Evolutionary conservation across 306 rosid genomes (phyloP), one percentile per base, ranked within the genome.

Genomic region (Dryas drummondii): DNA sequence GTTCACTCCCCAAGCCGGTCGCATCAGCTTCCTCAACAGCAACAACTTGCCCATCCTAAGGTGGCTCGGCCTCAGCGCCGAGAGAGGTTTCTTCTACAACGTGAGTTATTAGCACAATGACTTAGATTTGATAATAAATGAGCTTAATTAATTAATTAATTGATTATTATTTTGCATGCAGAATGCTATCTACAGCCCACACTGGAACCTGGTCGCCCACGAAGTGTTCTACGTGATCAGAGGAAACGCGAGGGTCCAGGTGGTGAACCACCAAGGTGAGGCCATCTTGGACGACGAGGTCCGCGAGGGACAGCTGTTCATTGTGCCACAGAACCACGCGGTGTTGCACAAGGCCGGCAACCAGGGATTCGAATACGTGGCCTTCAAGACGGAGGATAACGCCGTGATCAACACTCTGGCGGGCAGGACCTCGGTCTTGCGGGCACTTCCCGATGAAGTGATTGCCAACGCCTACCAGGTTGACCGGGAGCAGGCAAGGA

Each of bases 291-390:
- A 87, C 22, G 85, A 71, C 0, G 82, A 88, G 68, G 68, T 90
- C 0, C 69, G 70, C 42, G 70, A 72, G 63, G 91, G 87, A 0
- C 90, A 84, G 47, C 52, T 70, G 9, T 66, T 88, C 22, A 69
- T 76, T 0, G 78, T 90, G 10, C 96, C 96, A 41, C 97, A 92
- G 54, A 85, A 84, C 83, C 89, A 70, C 60, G 96, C 76, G 0
- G 48, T 87, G 5, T 84, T 88, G 12, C 78, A 80, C 10, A 72
- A 56, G n/a, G 80, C 94, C 1, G 40, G 59, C 26, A 50, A 76
- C 11, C 82, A 86, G 27, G 81, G 76, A 48, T 90, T 88, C 75
- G 50, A 46, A 47, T 90, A 86, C 71, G 71, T 88, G 5, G 8
- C 91, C 7, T 93, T 93, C 82, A 88, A 84, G 88, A 92, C 96